Percentiles rank a stretch among this genome's conserved stretches.
phyloP scores from a whole-genome alignment of 1,139 yeast genomes.

The Kazachstania sp. region DNA sequence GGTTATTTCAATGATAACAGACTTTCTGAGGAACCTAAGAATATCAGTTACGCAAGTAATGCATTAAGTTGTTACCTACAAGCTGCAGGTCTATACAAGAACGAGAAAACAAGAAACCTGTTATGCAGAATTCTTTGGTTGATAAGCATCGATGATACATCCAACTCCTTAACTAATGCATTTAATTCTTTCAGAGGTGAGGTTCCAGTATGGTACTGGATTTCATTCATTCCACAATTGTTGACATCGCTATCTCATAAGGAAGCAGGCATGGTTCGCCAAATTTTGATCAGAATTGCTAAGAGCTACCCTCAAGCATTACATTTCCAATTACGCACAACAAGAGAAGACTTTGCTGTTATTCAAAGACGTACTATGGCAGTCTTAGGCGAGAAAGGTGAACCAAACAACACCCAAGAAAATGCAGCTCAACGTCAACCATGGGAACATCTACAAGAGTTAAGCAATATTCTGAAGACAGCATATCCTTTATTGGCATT shows the following conservation, averaged over 20 bases:
- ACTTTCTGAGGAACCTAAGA: slow-evolving; percentile 75
- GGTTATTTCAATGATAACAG: slow-evolving; percentile 89
- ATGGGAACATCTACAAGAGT: slow-evolving; percentile 92
- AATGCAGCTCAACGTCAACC: slow-evolving; percentile 49
- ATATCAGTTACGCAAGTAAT: slow-evolving; percentile 79
- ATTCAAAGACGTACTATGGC: slow-evolving; percentile 73
- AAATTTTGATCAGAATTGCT: slow-evolving; percentile 82
- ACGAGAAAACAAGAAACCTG: slow-evolving; percentile 79
- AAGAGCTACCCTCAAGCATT: slow-evolving; percentile 95
- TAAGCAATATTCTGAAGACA: slow-evolving; percentile 89
- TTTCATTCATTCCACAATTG: slow-evolving; percentile 90
- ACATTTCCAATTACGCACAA: slow-evolving; percentile 90
- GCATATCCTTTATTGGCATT: slow-evolving; percentile 91
- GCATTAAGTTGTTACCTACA: slow-evolving; percentile 94
- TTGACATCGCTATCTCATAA: slow-evolving; percentile 82
- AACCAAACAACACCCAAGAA: slow-evolving; percentile 10
- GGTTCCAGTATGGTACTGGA: slow-evolving; percentile 99
- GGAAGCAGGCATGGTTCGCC: slow-evolving; percentile 84
- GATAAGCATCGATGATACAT: slow-evolving; percentile 78
- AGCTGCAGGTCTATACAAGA: slow-evolving; percentile 94
- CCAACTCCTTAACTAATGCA: slow-evolving; percentile 75
- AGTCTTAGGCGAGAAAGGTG: slow-evolving; percentile 39
- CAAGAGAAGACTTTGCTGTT: slow-evolving; percentile 87
- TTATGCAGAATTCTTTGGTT: slow-evolving; percentile 91
- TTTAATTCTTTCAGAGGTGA: slow-evolving; percentile 92